Evolutionary conservation across 192 early-diverging fungal genomes (phyloP), one percentile per base, ranked within the genome.

Genomic region (Spizellomyces punctatus): DNA sequence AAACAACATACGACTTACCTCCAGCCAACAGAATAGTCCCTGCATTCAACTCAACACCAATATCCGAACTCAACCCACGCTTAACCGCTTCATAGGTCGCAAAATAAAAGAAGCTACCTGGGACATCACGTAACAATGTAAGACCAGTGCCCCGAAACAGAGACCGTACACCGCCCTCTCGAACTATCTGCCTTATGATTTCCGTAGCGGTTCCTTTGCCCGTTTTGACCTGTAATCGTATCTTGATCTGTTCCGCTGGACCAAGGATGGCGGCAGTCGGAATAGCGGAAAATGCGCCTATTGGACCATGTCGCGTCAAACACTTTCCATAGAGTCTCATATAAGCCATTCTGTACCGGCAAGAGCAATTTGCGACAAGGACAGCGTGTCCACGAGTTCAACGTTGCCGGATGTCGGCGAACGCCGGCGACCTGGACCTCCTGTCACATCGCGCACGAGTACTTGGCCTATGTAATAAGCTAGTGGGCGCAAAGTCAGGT

Each of bases 191-290:
- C 67, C 82, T 72, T 12, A 91, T 87, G 8, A 90, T 91, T 75
- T 91, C 89, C 82, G 58, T 36, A 47, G 76, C 17, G 54, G 8
- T 52, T 6, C n/a, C 8, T 7, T 10, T 69, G 5, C 76, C 46
- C 78, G 85, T 27, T 10, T 66, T 45, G 19, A 93, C 83, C 78
- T 98, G 96, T 76, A 98, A 87, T 60, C 92, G 79, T 58, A 95
- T 92, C 83, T 98, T 98, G 82, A 98, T 90, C 60, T 93, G 91
- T 78, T 98, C 95, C 66, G 90, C 91, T 27, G 96, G 96, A n/a
- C 91, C 90, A 88, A 94, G 93, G 55, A 96, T 80, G 43, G 94
- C 77, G 2, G 95, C 92, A 12, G 93, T 94, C n/a, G 96, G 96
- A 43, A 93, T 84, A 58, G 96, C 92, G 5, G 94, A 94, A 81